Conservation (phyloP, 495 filamentous ascomycete species). For the Talaromyces ruber region DNA sequence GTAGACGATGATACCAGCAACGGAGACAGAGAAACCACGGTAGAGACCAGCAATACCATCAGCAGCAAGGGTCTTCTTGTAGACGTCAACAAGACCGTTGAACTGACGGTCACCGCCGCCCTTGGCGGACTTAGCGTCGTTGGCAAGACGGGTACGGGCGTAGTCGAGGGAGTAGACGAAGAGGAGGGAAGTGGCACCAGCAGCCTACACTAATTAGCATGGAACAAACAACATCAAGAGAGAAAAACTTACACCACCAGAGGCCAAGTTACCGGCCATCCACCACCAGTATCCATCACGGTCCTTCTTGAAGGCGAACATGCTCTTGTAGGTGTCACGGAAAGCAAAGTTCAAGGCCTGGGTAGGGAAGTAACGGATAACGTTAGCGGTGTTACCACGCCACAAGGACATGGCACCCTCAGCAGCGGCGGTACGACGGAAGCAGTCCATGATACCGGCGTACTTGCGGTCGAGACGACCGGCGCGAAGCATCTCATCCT, state of each 20-base stretch:
- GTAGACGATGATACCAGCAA: slow-evolving; percentile 98
- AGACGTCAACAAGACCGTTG: slow-evolving; percentile 98
- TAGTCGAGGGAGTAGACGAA: slow-evolving; percentile 99
- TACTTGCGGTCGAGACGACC: slow-evolving; percentile 98
- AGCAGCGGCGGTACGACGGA: slow-evolving; percentile 72
- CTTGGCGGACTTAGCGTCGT: slow-evolving; percentile 98
- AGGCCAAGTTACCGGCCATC: slow-evolving; percentile 99
- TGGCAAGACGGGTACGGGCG: slow-evolving; percentile 99
- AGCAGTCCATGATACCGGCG: slow-evolving; percentile 89
- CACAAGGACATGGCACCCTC: slow-evolving; percentile 83
- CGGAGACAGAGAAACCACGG: slow-evolving; percentile 99
- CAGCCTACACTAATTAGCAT: slow-evolving; percentile 51
- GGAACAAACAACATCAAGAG: slow-evolving; percentile 4
- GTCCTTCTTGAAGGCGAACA: slow-evolving; percentile 99
- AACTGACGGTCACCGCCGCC: slow-evolving; percentile 93
- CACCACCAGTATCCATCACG: slow-evolving; percentile 96
- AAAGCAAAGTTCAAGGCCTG: slow-evolving; percentile 99
- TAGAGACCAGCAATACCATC: slow-evolving; percentile 99
- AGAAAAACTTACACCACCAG: slow-evolving; percentile 82
- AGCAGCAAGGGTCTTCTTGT: slow-evolving; percentile 98
- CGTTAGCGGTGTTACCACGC: slow-evolving; percentile 99
- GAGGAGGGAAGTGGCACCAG: slow-evolving; percentile 98
- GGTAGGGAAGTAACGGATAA: slow-evolving; percentile 99
- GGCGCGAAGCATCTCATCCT: slow-evolving; percentile 99
- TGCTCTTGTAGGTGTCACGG: slow-evolving; percentile 99